Evolutionary conservation across 2,329 filamentous ascomycete genomes (phyloP).

Genomic region (Botryosphaeria dothidea): DNA sequence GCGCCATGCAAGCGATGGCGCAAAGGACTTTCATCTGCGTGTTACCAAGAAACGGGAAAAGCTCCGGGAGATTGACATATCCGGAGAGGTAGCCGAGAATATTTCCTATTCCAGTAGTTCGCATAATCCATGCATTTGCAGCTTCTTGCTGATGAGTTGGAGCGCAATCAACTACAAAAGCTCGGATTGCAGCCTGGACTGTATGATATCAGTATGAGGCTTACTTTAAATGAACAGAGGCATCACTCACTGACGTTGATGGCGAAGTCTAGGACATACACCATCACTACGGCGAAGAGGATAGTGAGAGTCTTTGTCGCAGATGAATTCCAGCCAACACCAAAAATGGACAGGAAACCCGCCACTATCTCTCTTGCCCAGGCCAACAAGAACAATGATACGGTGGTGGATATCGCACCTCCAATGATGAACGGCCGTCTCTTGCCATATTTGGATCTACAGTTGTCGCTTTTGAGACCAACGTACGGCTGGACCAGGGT

Average conservation of each 20-base stretch:
- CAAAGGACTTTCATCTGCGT: conserved; percentile 94
- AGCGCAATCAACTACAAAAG: conserved; percentile 91
- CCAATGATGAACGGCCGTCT: conserved; percentile 55
- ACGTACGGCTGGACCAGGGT: conserved; percentile 56
- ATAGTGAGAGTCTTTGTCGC: conserved; percentile 69
- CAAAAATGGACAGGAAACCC: conserved; percentile 68
- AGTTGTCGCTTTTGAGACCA: conserved; percentile 55
- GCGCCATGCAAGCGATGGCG: conserved; percentile 74
- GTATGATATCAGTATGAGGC: conserved; percentile 10
- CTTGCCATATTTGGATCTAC: conserved; percentile 50
- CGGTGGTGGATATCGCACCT: conserved; percentile 50
- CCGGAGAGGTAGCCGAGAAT: conserved; percentile 88
- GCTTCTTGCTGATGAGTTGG: conserved; percentile 91
- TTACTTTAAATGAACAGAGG: background rate
- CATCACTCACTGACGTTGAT: conserved; percentile 77
- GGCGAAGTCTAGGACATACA: conserved; percentile 90
- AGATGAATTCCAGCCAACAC: conserved; percentile 64
- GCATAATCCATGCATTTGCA: conserved; percentile 92
- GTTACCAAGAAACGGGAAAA: conserved; percentile 77
- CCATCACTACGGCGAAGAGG: conserved; percentile 76
- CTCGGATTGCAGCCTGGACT: conserved; percentile 88
- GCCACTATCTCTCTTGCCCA: conserved; percentile 60
- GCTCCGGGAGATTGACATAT: conserved; percentile 74
- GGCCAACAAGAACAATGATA: conserved; percentile 51
- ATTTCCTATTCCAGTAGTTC: conserved; percentile 83